Evolutionary conservation across 305 asterid genomes (phyloP).

Genomic region (Fraxinus velutina): DNA sequence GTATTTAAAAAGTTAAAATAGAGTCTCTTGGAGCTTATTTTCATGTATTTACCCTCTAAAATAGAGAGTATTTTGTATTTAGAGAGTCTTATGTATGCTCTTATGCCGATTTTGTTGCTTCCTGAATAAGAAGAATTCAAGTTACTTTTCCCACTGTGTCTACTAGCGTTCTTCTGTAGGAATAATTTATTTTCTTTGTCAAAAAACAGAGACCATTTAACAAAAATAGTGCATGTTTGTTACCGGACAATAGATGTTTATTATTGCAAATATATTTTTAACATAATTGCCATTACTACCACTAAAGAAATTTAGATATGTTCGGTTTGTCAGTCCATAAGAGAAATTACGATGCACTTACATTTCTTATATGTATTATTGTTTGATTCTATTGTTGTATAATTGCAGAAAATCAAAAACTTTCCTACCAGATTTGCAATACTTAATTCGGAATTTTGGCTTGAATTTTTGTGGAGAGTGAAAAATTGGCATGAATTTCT

Average conservation of each 20-base stretch:
- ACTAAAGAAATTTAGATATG: background rate
- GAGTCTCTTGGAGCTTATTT: background rate
- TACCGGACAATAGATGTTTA: background rate
- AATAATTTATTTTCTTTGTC: background rate
- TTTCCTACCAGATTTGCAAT: background rate
- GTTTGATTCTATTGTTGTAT: background rate
- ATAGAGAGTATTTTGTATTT: background rate
- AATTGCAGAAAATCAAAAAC: background rate
- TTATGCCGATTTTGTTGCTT: background rate
- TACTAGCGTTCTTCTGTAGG: background rate
- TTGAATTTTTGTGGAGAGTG: background rate
- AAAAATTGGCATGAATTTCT: background rate
- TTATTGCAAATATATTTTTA: background rate
- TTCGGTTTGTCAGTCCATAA: background rate
- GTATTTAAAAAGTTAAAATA: background rate
- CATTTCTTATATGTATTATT: background rate
- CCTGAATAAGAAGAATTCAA: background rate
- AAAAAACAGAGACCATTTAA: background rate
- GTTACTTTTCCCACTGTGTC: background rate
- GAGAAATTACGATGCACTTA: background rate
- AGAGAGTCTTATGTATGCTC: background rate
- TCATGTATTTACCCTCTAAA: background rate
- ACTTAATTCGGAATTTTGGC: background rate
- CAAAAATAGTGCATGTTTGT: background rate
- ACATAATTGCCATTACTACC: background rate